These are phyloP conservation scores for Suillus weaverae DNA, from an alignment of 768 basidiomycete genomes.

Conservation along the genomic window DNA sequence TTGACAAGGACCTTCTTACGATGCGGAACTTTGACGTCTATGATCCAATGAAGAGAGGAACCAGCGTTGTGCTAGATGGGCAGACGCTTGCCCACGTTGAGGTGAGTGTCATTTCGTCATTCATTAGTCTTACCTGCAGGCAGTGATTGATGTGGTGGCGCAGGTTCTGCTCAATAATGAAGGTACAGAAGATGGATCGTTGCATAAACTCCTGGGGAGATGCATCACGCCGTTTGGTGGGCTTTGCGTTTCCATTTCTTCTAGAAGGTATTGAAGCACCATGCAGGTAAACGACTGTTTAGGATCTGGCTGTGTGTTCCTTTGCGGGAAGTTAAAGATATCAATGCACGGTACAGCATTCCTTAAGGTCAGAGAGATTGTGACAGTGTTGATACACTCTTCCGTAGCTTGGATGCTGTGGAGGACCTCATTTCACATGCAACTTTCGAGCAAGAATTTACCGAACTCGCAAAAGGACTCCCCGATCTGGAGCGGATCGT, in stretches of 20 bases:
- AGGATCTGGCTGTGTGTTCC: constrained; percentile 97
- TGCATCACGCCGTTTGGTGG: constrained; percentile 91
- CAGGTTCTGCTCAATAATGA: constrained; percentile 90
- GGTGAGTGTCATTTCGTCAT: constrained; percentile 40
- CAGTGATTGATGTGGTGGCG: constrained; percentile 10
- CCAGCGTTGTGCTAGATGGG: constrained; percentile 85
- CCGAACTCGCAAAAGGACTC: constrained; percentile 71
- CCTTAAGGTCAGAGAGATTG: constrained; percentile 11
- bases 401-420: constrained; percentile 84
- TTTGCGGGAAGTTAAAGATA: constrained; percentile 74
- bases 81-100: constrained; percentile 95
- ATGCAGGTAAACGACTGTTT: constrained; percentile 87
- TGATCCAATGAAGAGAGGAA: constrained; percentile 91
- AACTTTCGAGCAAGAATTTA: constrained; percentile 76
- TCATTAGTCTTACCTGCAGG: background rate
- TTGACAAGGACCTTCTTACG: constrained; percentile 91
- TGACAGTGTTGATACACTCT: constrained; percentile 15
- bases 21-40: constrained; percentile 99
- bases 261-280: constrained; percentile 5
- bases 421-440: constrained; percentile 84
- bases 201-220: constrained; percentile 76
- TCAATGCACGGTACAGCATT: constrained; percentile 75
- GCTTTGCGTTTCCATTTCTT: constrained; percentile 23
- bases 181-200: constrained; percentile 88
- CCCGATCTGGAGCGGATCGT: constrained; percentile 94